Base-by-base conservation (phyloP, 2,329 filamentous ascomycete species). In the Fulvia fulva region DNA sequence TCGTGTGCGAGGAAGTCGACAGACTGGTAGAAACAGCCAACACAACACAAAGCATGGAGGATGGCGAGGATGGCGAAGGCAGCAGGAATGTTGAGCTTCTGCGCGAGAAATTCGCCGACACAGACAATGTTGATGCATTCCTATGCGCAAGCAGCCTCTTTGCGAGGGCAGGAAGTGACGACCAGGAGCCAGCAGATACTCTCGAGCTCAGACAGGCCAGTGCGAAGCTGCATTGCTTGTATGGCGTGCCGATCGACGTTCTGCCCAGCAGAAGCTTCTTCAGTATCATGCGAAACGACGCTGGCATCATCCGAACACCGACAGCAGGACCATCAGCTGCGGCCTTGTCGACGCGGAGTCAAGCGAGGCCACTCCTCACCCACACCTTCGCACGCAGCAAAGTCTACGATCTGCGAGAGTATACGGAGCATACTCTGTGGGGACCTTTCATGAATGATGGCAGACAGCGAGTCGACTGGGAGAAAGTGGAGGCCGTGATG, bases 401-500 rank as follows among this genome's bases (percentile, higher is more conserved):
- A 61, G 87, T 92, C 2, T 93, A 92, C 64, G 88, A 92, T 68
- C 73, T 92, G 50, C 79, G 89, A 1, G 80, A 87, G 63, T 89
- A 90, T 71, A 87, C 82, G 0, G 70, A 75, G 1, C 70, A 73
- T 25, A 87, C 81, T 1, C 71, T 78, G 34, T 92, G 89, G 88
- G 89, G 89, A 0, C 89, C 89, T 0, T 92, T 90, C 66, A 75
- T 81, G 67, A 76, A 82, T 51, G 88, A 91, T 67, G 83, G 81
- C 1, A 80, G 77, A 2, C 80, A 79, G 53, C 72, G 74, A 5
- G 86, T 90, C 0, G 88, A 93, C 72, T 93, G 89, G 89, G 88
- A 92, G 72, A 90, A 89, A 75, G 75, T 91, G 11, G 89, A 92
- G 72, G 85, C 87, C 8, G 82, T 91, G 55, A 83, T 91, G 78